phyloP scores from a whole-genome alignment of 164 flowering plant species.

The Taxillus chinensis region DNA sequence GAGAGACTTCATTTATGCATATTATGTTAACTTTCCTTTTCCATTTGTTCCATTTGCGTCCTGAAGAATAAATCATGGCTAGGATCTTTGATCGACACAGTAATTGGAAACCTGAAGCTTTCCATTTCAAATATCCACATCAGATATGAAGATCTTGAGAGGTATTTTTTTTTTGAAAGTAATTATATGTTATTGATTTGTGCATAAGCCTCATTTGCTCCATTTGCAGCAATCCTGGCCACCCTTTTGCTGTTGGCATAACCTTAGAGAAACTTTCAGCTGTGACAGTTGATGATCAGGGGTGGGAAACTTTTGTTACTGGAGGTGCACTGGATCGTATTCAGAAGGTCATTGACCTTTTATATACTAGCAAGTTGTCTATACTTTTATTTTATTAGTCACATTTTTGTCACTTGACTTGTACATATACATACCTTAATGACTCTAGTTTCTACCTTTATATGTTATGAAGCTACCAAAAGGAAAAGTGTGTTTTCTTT shows the following conservation, averaged over 20 bases:
- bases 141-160: conserved; percentile 96
- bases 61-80: conserved; percentile 88
- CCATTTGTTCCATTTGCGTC: conserved; percentile 9
- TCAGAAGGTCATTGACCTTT: conserved; percentile 55
- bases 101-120: conserved; percentile 91
- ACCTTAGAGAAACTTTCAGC: conserved; percentile 84
- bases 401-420: too few relatives aligned
- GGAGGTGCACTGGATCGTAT: conserved; percentile 76
- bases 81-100: conserved; percentile 86
- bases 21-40: background rate
- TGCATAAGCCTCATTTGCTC: conserved; percentile 12
- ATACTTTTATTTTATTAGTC: too few relatives aligned
- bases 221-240: conserved; percentile 78
- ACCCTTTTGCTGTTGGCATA: conserved; percentile 92
- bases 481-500: too few relatives aligned
- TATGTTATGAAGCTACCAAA: too few relatives aligned
- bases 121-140: conserved; percentile 92
- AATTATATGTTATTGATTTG: background rate
- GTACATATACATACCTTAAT: too few relatives aligned
- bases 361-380: too few relatives aligned
- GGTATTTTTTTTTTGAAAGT: conserved; percentile 31
- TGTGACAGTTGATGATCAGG: conserved; percentile 79
- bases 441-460: too few relatives aligned
- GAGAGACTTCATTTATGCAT: background rate
- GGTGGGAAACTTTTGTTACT: conserved; percentile 80